A percentile compares a stretch with the other conserved stretches of the same genome.
Conservation (phyloP, 805 yeast species). For the Naumovozyma baii region DNA sequence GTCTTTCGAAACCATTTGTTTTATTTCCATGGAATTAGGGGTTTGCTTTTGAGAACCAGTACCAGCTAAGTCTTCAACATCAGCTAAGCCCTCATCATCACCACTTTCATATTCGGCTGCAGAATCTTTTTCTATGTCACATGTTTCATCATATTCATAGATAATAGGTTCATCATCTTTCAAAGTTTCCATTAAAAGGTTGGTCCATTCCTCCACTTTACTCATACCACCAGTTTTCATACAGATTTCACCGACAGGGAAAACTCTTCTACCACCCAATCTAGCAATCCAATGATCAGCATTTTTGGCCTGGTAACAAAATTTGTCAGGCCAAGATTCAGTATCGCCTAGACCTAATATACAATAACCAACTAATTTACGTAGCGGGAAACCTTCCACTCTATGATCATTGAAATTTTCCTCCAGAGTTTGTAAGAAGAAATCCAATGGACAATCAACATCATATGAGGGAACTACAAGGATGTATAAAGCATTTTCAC, state of each 20-base stretch:
- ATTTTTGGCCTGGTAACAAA: slow-evolving; percentile 73
- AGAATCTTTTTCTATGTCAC: slow-evolving; percentile 34
- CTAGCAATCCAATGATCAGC: slow-evolving; percentile 71
- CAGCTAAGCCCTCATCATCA: slow-evolving; percentile 41
- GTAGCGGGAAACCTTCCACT: slow-evolving; percentile 71
- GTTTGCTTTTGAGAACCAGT: slow-evolving; percentile 10
- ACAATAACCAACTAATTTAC: slow-evolving; percentile 62
- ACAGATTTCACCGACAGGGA: slow-evolving; percentile 77
- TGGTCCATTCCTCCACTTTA: slow-evolving; percentile 58
- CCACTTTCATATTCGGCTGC: slow-evolving; percentile 28
- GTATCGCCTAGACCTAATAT: slow-evolving; percentile 83
- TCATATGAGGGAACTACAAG: slow-evolving; percentile 84
- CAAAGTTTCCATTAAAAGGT: slow-evolving; percentile 48
- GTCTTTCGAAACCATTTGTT: slow-evolving; percentile 82
- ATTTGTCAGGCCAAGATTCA: slow-evolving; percentile 75
- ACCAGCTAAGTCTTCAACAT: slow-evolving; percentile 82
- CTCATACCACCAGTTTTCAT: slow-evolving; percentile 58
- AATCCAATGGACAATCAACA: slow-evolving; percentile 86
- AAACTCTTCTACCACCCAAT: slow-evolving; percentile 77
- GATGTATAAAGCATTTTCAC: slow-evolving; percentile 47
- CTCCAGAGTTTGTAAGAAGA: slow-evolving; percentile 65
- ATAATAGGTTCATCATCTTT: slow-evolving; percentile 64
- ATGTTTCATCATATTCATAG: slow-evolving; percentile 49
- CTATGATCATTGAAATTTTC: slow-evolving; percentile 82
- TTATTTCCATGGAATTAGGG: slow-evolving; percentile 31